phyloP scores from a whole-genome alignment of 208 protist genomes.

The Acanthamoeba lenticulata region DNA sequence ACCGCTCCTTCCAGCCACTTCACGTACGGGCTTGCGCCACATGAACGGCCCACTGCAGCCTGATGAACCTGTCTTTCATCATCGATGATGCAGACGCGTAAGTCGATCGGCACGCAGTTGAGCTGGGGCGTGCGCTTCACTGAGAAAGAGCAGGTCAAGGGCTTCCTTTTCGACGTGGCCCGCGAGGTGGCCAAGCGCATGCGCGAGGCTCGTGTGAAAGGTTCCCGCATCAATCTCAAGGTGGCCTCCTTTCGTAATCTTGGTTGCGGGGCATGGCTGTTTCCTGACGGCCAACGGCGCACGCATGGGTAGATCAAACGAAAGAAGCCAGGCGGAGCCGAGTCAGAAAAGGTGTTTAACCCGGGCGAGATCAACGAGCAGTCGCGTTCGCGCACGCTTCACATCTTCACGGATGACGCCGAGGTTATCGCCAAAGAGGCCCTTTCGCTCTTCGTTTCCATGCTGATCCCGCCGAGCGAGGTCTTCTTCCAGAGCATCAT shows the following conservation, averaged over 20 bases:
- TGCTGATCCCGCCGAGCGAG: slow-evolving; percentile 53
- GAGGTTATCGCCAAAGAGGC: neutral
- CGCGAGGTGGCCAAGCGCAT: slow-evolving; percentile 35
- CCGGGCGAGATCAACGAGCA: slow-evolving; percentile 17
- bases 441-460: slow-evolving; percentile 35
- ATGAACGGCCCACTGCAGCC: neutral
- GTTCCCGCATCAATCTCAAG: slow-evolving; percentile 6
- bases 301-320: slow-evolving; percentile 20
- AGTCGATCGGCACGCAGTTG: slow-evolving; percentile 45
- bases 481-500: neutral
- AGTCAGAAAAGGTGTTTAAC: slow-evolving; percentile 59
- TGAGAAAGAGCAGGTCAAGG: slow-evolving; percentile 17
- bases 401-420: neutral
- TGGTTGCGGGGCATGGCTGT: neutral
- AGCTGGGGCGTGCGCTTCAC: slow-evolving; percentile 63
- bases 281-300: neutral
- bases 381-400: neutral
- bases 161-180: neutral
- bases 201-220: neutral
- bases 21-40: neutral
- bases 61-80: too few relatives aligned
- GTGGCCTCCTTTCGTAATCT: neutral
- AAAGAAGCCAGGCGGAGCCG: slow-evolving; percentile 10
- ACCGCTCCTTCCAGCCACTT: neutral
- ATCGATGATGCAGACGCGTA: neutral